A percentile compares a stretch with the other conserved stretches of the same genome.
Conservation (phyloP, 257 asterid species). For the Ocimum tenuiflorum region DNA sequence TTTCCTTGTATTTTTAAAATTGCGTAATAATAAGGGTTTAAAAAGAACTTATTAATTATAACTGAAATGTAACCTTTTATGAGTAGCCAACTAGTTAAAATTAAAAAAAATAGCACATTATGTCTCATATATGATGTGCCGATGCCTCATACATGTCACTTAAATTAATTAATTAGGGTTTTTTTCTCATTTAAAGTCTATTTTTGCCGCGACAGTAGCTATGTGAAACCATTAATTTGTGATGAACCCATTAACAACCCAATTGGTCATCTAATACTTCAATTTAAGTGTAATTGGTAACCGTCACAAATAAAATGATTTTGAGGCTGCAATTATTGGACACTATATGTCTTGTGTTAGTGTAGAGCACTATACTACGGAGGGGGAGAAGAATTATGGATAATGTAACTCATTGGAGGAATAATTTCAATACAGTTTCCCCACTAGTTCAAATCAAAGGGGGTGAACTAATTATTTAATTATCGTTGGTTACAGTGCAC, state of each 20-base stretch:
- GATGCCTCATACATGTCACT: too few species aligned
- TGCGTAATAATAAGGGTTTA: background rate
- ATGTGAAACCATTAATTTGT: too few species aligned
- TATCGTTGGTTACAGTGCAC: background rate
- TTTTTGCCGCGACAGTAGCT: too few species aligned
- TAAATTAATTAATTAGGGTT: too few species aligned
- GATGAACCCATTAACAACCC: too few species aligned
- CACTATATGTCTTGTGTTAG: background rate
- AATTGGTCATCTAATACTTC: too few species aligned
- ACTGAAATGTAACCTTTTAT: background rate
- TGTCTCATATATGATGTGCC: too few species aligned
- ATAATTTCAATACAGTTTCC: conserved; percentile 5
- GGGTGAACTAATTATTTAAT: background rate
- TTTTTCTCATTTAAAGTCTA: too few species aligned
- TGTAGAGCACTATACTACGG: background rate
- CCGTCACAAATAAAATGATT: background rate
- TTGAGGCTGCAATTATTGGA: conserved; percentile 1
- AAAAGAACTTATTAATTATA: background rate
- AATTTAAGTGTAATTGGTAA: background rate
- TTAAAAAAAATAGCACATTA: background rate
- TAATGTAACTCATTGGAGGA: background rate
- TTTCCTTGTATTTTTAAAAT: conserved; percentile 1
- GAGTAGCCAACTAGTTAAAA: background rate
- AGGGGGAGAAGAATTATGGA: background rate
- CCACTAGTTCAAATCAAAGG: background rate